These are phyloP conservation scores for Pseudophaeomoniella oleicola DNA, from an alignment of 2,329 filamentous ascomycete species.

Conservation along the genomic window DNA sequence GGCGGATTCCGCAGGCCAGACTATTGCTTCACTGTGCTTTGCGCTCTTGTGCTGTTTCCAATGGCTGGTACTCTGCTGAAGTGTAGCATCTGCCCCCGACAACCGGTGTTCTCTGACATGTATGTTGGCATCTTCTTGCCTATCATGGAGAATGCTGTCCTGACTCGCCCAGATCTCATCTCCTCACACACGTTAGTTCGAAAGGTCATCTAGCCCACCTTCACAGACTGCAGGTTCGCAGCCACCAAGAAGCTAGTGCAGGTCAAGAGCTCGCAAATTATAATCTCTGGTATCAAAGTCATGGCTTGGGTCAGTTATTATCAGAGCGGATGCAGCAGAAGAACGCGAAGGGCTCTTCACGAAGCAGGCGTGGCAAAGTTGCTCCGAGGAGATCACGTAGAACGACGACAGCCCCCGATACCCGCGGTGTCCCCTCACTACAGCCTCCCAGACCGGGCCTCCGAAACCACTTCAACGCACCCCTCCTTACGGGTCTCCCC, in stretches of 20 bases:
- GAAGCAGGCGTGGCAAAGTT: slow-evolving; percentile 1
- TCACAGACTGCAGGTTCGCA: slow-evolving; percentile 65
- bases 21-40: slow-evolving; percentile 5
- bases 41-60: slow-evolving; percentile 8
- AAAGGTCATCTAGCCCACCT: slow-evolving; percentile 81
- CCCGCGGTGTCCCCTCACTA: neutral
- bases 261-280: slow-evolving; percentile 50
- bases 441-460: neutral
- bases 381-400: neutral
- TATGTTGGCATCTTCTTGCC: neutral
- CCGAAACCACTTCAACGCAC: neutral
- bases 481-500: no score
- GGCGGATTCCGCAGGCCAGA: neutral
- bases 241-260: slow-evolving; percentile 53
- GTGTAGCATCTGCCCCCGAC: slow-evolving; percentile 72
- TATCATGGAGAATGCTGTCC: neutral
- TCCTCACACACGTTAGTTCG: slow-evolving; percentile 82
- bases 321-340: slow-evolving; percentile 66
- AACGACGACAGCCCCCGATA: neutral
- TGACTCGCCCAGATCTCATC: slow-evolving; percentile 47
- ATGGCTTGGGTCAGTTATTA: slow-evolving; percentile 58
- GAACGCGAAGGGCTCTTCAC: slow-evolving; percentile 41
- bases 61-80: slow-evolving; percentile 49
- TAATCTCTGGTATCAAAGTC: slow-evolving; percentile 61
- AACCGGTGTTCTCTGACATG: slow-evolving; percentile 71